phyloP scores from a whole-genome alignment of 441 rosid species.

The Metrosideros polymorpha region DNA sequence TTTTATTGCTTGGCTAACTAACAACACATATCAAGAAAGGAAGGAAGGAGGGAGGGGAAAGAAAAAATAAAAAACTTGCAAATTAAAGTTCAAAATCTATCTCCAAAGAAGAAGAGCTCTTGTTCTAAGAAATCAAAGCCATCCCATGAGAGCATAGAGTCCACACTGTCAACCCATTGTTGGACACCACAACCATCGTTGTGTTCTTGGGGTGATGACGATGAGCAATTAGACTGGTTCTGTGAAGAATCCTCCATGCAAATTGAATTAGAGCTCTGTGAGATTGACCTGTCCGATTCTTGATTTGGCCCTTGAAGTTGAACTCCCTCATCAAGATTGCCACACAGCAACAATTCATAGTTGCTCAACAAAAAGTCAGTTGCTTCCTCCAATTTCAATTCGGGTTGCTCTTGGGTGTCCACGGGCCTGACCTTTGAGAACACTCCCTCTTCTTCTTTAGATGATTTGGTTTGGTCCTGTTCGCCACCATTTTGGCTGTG shows the following conservation, averaged over 20 bases:
- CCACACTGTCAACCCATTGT: background rate
- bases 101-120: background rate
- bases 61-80: background rate
- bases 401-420: background rate
- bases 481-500: slow-evolving; percentile 4
- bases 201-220: background rate
- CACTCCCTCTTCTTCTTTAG: slow-evolving; percentile 5
- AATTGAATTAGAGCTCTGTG: background rate
- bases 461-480: slow-evolving; percentile 5
- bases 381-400: slow-evolving; percentile 11
- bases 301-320: background rate
- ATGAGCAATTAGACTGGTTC: background rate
- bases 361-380: slow-evolving; percentile 10
- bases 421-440: background rate
- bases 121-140: background rate
- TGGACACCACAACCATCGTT: background rate
- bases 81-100: background rate
- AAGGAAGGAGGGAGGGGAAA: background rate
- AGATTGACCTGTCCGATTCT: background rate
- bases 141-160: background rate
- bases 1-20: background rate
- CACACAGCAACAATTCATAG: slow-evolving; percentile 16
- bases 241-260: background rate
- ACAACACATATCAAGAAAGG: background rate
- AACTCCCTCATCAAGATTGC: background rate